Evolutionary conservation across 257 asterid genomes (phyloP), one percentile per base, ranked within the genome.

Genomic region (Solanum bulbocastanum): DNA sequence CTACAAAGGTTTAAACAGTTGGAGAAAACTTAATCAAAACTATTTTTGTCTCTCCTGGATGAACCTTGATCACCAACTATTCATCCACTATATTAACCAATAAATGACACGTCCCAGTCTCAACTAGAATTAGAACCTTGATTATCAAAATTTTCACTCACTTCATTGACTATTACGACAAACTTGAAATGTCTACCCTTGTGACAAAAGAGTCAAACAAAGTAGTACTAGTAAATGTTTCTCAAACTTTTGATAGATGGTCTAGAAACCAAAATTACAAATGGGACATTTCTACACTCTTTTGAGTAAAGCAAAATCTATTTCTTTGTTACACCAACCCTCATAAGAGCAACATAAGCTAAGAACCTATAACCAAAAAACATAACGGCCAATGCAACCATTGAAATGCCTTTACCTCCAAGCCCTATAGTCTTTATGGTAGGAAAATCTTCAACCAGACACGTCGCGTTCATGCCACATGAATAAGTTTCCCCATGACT

Each of bases 271-370:
- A 66, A 66, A 25, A 66, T 6, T 27, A 15, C 3, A 68, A 69
- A 14, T 69, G 6, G 35, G 0, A 27, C 73, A 66, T 30, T 69
- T 69, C 37, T 69, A 69, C 76, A 69, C 1, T 69, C 37, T 1
- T 3, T 14, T 14, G 11, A 68, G 39, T 30, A 69, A 15, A 30
- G 68, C 7, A 69, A 33, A 12, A 30, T 83, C 91, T 92, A 93
- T 66, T 94, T 92, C 90, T 83, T 91, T 1, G 92, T 84, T 5
- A 92, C 94, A 30, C 98, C 99, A 88, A 95, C 87, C 73, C 98
- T 95, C 95, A 89, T 94, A 36, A 96, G 96, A 0, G 98, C 98
- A 30, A 94, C 22, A 87, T 96, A 96, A 2, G 99, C 98, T 13
- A 96, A 42, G 8, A 94, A 85, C 90, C 98, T 90, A 49, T 94